These are phyloP conservation scores for Suhomyces panamericanus DNA, from an alignment of 1,139 yeast genomes.

Conservation along the genomic window DNA sequence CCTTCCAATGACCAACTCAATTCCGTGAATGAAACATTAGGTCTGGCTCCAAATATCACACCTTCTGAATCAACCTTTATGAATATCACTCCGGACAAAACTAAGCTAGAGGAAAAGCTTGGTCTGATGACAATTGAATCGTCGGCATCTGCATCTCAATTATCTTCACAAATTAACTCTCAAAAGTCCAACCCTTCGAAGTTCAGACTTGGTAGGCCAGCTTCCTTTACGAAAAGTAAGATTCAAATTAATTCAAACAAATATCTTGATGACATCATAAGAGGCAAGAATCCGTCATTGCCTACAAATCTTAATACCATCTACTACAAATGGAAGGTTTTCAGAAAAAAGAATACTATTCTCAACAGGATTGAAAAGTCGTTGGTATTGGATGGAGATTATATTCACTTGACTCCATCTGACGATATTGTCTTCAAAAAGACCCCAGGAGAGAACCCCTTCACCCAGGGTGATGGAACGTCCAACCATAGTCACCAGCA, in stretches of 20 bases:
- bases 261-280: constrained; percentile 39
- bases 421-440: constrained; percentile 56
- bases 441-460: constrained; percentile 41
- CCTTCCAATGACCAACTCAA: constrained; percentile 5
- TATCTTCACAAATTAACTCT: background rate
- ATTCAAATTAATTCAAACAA: constrained; percentile 22
- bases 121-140: constrained; percentile 5
- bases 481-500: constrained; percentile 30
- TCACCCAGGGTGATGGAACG: constrained; percentile 15
- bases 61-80: constrained; percentile 30
- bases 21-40: constrained; percentile 3
- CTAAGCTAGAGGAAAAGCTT: constrained; percentile 25
- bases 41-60: constrained; percentile 23
- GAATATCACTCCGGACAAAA: constrained; percentile 31
- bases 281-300: constrained; percentile 33
- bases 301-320: constrained; percentile 42
- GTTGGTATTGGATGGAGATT: constrained; percentile 89
- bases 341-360: constrained; percentile 86
- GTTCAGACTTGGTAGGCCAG: background rate
- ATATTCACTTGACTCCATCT: constrained; percentile 84
- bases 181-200: background rate
- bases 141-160: background rate
- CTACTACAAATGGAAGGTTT: constrained; percentile 67
- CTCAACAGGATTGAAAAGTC: constrained; percentile 80
- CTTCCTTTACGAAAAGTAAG: background rate